phyloP scores from a whole-genome alignment of 2,329 filamentous ascomycete species.

The Sporothrix phasma region DNA sequence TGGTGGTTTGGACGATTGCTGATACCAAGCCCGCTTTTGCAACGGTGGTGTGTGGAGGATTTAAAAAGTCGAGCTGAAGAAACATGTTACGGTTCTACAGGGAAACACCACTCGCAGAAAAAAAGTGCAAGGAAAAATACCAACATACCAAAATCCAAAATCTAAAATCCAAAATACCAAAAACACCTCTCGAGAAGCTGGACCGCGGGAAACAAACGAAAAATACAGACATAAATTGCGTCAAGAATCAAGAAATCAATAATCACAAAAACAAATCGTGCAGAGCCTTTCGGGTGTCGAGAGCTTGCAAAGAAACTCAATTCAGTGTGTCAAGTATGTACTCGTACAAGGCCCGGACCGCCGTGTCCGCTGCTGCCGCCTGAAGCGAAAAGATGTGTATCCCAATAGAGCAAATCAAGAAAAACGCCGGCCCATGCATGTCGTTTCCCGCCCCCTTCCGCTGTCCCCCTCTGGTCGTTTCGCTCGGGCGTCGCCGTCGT shows the following conservation, averaged over 20 bases:
- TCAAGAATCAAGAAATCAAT: not conserved
- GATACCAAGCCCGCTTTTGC: no score
- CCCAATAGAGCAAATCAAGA: not conserved
- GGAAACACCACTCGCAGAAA: not conserved
- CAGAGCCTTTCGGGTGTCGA: no score
- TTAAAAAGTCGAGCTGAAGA: not conserved
- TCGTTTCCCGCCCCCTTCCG: no score
- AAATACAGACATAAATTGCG: not conserved
- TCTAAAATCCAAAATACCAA: conserved; percentile 2
- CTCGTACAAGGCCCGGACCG: not conserved
- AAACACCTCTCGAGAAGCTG: not conserved
- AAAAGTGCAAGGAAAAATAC: not conserved
- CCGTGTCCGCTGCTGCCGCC: not conserved
- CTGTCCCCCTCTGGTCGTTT: not conserved
- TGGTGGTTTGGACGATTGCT: not conserved
- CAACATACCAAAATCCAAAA: not conserved
- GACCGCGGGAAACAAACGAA: not conserved
- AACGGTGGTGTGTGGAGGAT: not conserved
- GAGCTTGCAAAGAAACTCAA: no score
- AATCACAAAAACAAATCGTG: not conserved
- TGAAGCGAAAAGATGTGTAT: conserved; percentile 4
- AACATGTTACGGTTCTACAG: not conserved
- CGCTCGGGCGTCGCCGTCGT: not conserved
- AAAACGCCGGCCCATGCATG: conserved; percentile 8
- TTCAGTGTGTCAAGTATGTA: not conserved